phyloP scores from a whole-genome alignment of 2,329 filamentous ascomycete genomes.

The Microsporum audouinii region DNA sequence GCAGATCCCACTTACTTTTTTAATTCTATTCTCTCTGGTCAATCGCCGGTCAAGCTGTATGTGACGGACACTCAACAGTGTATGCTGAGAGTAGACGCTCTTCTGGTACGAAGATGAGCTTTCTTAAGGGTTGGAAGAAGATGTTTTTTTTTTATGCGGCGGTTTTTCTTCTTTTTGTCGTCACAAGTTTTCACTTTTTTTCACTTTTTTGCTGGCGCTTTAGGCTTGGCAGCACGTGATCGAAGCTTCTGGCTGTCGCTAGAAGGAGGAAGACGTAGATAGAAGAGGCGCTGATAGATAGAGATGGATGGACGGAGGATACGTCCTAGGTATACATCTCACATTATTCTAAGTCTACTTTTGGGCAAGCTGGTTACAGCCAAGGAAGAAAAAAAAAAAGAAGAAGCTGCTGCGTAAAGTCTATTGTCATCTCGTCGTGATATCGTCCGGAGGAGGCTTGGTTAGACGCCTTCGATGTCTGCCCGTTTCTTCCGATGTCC shows the following conservation, averaged over 20 bases:
- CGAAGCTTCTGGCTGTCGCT: constrained; percentile 33
- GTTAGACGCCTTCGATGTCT: constrained; percentile 8
- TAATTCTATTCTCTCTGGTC: background rate
- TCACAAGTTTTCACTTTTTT: constrained; percentile 9
- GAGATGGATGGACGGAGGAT: background rate
- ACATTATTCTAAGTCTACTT: constrained; percentile 2
- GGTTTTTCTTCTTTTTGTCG: constrained; percentile 7
- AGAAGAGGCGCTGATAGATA: background rate
- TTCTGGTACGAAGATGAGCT: background rate
- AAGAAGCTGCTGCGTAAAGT: background rate
- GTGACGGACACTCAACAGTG: background rate
- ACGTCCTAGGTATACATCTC: background rate
- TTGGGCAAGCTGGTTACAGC: background rate
- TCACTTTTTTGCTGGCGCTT: constrained; percentile 7
- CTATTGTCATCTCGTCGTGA: constrained; percentile 6
- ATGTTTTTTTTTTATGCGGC: constrained; percentile 10
- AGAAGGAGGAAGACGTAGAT: background rate
- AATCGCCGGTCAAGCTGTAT: background rate
- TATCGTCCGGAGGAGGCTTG: constrained; percentile 9
- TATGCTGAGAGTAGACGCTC: background rate
- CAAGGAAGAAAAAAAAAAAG: constrained; percentile 1
- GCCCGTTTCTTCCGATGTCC: constrained; percentile 6
- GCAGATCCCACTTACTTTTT: background rate
- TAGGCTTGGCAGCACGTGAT: constrained; percentile 18
- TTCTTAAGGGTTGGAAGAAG: background rate